A percentile compares a stretch with the other conserved stretches of the same genome.
These are phyloP conservation scores for Glonium stellatum DNA, from an alignment of 495 filamentous ascomycete genomes.

Conservation along the genomic window DNA sequence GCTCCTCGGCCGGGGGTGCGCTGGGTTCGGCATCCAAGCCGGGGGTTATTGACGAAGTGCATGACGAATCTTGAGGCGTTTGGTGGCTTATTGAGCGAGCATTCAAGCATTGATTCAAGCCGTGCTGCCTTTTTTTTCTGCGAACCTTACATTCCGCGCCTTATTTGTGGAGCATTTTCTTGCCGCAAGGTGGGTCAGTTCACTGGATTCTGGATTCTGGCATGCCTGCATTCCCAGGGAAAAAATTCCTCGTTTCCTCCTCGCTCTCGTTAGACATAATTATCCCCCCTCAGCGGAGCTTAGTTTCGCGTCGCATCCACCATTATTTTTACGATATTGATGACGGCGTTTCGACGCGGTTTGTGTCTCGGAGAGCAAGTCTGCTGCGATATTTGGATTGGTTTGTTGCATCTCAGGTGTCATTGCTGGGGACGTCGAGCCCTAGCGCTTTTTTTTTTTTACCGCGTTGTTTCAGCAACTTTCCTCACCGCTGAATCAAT, in stretches of 20 bases:
- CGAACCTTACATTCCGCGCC: not conserved
- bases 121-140: not conserved
- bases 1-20: constrained; percentile 4
- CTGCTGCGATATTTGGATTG: not conserved
- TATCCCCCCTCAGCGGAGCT: not conserved
- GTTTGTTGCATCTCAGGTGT: constrained; percentile 5
- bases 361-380: constrained; percentile 3
- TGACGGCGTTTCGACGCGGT: not conserved
- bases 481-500: not conserved
- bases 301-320: not conserved
- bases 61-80: constrained; percentile 28
- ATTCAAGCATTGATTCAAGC: constrained; percentile 7
- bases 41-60: constrained; percentile 27
- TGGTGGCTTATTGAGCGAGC: constrained; percentile 13
- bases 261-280: not conserved
- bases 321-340: not conserved
- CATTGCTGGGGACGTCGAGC: not conserved
- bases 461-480: not conserved
- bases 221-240: not conserved
- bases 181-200: not conserved
- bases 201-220: not conserved
- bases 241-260: not conserved
- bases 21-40: constrained; percentile 19
- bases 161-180: not conserved
- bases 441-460: not conserved